A percentile compares a stretch with the other conserved stretches of the same genome.
Evolutionary conservation across 768 basidiomycete genomes (phyloP).

Genomic region (Cytidiella melzeri): DNA sequence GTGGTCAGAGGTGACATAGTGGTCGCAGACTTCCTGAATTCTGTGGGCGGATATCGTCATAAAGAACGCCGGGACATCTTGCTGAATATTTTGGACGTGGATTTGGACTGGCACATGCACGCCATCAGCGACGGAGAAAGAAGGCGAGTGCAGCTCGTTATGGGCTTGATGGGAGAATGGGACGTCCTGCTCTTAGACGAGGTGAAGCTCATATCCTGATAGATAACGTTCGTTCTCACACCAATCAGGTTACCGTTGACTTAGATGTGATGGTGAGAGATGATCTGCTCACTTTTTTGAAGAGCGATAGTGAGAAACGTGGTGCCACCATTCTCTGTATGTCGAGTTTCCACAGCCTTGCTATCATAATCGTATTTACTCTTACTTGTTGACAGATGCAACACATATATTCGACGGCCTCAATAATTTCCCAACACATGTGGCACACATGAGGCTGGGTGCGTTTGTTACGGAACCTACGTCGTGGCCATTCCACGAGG

Average conservation of each 20-base stretch:
- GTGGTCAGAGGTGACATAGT: constrained; percentile 91
- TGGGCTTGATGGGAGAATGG: constrained; percentile 95
- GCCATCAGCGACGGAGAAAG: constrained; percentile 95
- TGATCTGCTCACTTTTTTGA: constrained; percentile 84
- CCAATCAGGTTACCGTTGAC: constrained; percentile 86
- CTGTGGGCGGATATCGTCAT: constrained; percentile 92
- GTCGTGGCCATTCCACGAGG: constrained; percentile 55
- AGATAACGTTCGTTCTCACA: neutral
- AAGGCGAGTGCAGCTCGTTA: constrained; percentile 87
- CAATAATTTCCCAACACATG: constrained; percentile 85
- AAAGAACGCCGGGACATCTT: constrained; percentile 82
- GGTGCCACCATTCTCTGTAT: constrained; percentile 84
- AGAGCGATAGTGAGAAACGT: constrained; percentile 70
- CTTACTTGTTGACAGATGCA: constrained; percentile 52
- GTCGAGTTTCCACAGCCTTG: constrained; percentile 19
- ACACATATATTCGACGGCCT: constrained; percentile 98
- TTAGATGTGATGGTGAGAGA: constrained; percentile 93
- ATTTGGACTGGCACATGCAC: constrained; percentile 96
- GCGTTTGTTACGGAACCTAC: constrained; percentile 59
- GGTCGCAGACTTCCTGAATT: constrained; percentile 93
- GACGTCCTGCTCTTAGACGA: constrained; percentile 92
- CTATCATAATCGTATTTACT: neutral
- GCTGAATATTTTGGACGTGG: constrained; percentile 89
- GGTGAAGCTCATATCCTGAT: constrained; percentile 36
- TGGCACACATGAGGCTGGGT: constrained; percentile 89